Base-by-base conservation (phyloP, 2,329 filamentous ascomycete species). In the Aphanoascus verrucosus region DNA sequence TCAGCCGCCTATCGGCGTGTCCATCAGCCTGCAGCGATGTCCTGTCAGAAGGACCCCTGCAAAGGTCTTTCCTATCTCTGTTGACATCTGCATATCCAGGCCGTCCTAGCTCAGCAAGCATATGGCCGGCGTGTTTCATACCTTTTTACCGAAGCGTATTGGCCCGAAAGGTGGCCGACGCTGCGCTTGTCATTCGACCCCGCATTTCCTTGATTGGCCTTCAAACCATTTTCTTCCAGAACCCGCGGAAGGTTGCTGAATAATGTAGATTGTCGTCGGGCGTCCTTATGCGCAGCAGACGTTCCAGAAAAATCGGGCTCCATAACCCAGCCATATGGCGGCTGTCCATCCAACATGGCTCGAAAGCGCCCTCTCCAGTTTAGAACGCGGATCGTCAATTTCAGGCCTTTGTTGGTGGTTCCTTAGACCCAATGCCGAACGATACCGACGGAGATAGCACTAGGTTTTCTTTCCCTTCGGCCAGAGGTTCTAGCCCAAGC, bases 91-190 rank as follows among this genome's bases (percentile, higher is more conserved):
- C 42, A 52, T 31, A 17, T 37, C n/a, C 19, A 46, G 19, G 23
- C 23, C 38, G 48, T 40, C 34, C 31, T 52, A 45, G 41, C 15
- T 20, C 41, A 23, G 40, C 38, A 45, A n/a, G 12, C 17, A 40
- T 19, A 37, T 44, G 19, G 34, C 38, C 32, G 41, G 50, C 50
- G 50, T 46, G 50, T 52, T 52, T 52, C 50, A 52, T 46, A 17
- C 32, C 23, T 41, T 44, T 44, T 51, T 31, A 28, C 49, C 38
- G 38, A 44, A 51, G 40, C 31, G 20, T 23, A 44, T 44, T 8
- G n/a, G 23, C 15, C 49, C 38, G 48, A 44, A 12, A 12, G 8
- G 40, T 20, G 17, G 20, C 32, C 17, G 42, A 52, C 37, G 34
- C 20, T 14, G 35, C 12, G 11, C 42, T 40, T 46, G 34, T 46